Evolutionary conservation across 1,139 yeast species (phyloP), one percentile per base, ranked within the genome.

Genomic region (Hemisphaericaspora subhashii): DNA sequence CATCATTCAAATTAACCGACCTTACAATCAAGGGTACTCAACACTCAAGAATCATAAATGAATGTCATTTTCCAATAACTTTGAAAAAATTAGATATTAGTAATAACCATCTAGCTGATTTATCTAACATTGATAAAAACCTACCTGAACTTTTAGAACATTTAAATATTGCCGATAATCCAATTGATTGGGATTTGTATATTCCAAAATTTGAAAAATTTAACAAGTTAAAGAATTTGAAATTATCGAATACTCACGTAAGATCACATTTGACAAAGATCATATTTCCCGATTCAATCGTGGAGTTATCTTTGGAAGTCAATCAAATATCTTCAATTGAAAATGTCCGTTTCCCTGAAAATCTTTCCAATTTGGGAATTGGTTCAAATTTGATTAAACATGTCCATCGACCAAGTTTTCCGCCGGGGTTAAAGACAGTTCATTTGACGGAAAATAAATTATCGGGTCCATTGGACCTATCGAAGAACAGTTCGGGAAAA

Each of bases 361-460:
- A 34, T 8, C 38, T 57, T 12, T 33, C 37, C 4, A 49, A 46
- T 35, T 48, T 60, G 31, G 62, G 61, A 2, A 39, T 60, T 22
- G 62, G 64, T 2, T 49, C 53, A 8, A 60, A 60, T 40, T 33
- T 36, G 13, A 43, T 60, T 9, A 38, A 35, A 13, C 27, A 29
- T 5, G 41, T 54, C 0, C 38, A 40, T 5, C 35, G 45, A 10
- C 55, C 51, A 25, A 32, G 35, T 22, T 35, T 60, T 2, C 62
- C 64, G 1, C 27, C 44, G 3, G 25, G 42, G 5, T 42, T 55
- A 18, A 31, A 46, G 3, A 49, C 51, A 2, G 24, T 60, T 9
- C 58, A 58, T 41, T 46, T 58, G 9, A 58, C 63, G 2, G 63
- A 60, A 33, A 60, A 60, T 39, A 21, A 18, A 10, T 30, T 55